A percentile compares a stretch with the other conserved stretches of the same genome.
Conservation (phyloP, 768 basidiomycete species). For the Lyophyllum decastes region DNA sequence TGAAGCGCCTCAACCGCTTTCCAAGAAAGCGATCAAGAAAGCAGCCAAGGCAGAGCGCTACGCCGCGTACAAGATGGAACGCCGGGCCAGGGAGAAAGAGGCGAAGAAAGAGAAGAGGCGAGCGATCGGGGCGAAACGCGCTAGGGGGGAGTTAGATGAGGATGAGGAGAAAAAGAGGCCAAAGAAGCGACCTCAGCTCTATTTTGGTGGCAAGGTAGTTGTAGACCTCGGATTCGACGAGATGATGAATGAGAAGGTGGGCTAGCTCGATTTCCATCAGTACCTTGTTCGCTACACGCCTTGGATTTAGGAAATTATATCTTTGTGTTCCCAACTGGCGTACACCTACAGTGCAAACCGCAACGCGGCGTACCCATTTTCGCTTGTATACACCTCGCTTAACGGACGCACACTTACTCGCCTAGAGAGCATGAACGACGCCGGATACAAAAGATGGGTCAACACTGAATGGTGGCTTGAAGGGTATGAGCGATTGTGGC, state of each 20-base stretch:
- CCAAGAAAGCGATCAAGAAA: conserved; percentile 80
- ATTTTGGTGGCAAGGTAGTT: conserved; percentile 67
- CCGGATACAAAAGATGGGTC: conserved; percentile 77
- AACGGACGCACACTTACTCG: conserved; percentile 67
- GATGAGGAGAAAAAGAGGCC: conserved; percentile 38
- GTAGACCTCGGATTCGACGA: conserved; percentile 93
- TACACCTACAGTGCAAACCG: conserved; percentile 91
- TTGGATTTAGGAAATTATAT: conserved; percentile 77
- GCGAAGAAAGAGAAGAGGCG: conserved; percentile 75
- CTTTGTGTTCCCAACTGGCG: conserved; percentile 87
- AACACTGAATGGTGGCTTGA: conserved; percentile 84
- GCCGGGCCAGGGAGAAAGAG: conserved; percentile 77
- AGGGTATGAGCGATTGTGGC: conserved; percentile 73
- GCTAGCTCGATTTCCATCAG: conserved; percentile 24
- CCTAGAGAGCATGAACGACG: conserved; percentile 64
- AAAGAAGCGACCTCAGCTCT: conserved; percentile 41
- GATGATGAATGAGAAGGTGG: conserved; percentile 89
- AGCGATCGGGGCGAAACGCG: conserved; percentile 56
- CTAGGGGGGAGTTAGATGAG: conserved; percentile 62
- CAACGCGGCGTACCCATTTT: conserved; percentile 67
- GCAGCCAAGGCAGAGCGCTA: conserved; percentile 70
- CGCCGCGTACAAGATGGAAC: conserved; percentile 68
- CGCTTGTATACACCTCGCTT: conserved; percentile 79
- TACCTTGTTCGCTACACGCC: conserved; percentile 16
- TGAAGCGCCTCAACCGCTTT: conserved; percentile 39